phyloP scores from a whole-genome alignment of 495 filamentous ascomycete genomes.

The Penicillium chermesinum region DNA sequence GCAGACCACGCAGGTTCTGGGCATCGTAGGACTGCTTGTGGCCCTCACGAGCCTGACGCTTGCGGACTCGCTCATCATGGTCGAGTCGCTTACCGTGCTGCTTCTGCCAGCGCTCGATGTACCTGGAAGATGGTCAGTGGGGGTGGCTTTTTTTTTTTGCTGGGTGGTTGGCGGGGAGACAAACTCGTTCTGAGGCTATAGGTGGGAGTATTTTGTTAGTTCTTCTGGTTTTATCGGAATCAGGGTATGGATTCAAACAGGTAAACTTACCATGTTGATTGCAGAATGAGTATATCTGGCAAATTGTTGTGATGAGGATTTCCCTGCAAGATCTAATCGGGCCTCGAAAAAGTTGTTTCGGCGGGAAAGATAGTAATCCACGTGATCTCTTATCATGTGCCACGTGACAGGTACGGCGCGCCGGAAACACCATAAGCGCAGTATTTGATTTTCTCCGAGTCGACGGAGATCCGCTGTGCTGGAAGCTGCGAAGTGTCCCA shows the following conservation, averaged over 20 bases:
- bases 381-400: conserved; percentile 21
- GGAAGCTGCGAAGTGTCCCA: conserved; percentile 11
- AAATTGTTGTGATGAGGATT: conserved; percentile 14
- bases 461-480: conserved; percentile 13
- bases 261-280: conserved; percentile 36
- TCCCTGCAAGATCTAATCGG: conserved; percentile 26
- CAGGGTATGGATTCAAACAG: neutral
- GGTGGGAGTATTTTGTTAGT: conserved; percentile 12
- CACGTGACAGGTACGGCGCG: conserved; percentile 30
- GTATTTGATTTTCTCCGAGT: conserved; percentile 30
- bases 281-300: conserved; percentile 16
- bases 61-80: conserved; percentile 85
- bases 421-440: conserved; percentile 24
- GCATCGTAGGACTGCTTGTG: conserved; percentile 82
- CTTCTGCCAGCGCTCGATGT: conserved; percentile 86
- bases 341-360: conserved; percentile 35
- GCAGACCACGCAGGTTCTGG: conserved; percentile 83
- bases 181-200: conserved; percentile 79
- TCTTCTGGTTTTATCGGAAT: neutral
- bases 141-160: conserved; percentile 7
- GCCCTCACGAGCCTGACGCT: conserved; percentile 78
- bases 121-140: conserved; percentile 35
- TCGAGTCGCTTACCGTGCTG: conserved; percentile 78
- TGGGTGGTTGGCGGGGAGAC: conserved; percentile 24
- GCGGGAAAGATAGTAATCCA: conserved; percentile 27